These are phyloP conservation scores for Dactylorhiza incarnata DNA, from an alignment of 106 monocot species.

Conservation along the genomic window DNA sequence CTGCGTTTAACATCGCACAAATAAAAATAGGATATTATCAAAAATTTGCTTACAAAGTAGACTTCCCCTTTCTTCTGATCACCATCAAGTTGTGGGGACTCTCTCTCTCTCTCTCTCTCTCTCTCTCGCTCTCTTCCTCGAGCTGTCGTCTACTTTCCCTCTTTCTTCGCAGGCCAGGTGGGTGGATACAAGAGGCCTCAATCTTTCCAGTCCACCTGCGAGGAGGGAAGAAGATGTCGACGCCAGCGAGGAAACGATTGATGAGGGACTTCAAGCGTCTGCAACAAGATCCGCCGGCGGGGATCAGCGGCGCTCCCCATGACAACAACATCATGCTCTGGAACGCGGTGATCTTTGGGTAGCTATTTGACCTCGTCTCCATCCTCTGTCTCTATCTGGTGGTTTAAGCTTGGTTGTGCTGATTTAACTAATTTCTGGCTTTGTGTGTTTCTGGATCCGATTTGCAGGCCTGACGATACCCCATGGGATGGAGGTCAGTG, in stretches of 20 bases:
- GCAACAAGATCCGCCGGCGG: slow-evolving; percentile 74
- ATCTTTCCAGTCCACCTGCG: neutral
- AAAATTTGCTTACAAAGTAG: no score
- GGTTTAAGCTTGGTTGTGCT: neutral
- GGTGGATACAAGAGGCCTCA: neutral
- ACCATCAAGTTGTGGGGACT: no score
- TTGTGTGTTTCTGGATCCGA: neutral
- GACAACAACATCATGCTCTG: slow-evolving; percentile 84
- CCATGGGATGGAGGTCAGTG: slow-evolving; percentile 28
- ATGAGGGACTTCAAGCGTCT: slow-evolving; percentile 81
- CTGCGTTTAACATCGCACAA: no score
- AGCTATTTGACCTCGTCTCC: neutral
- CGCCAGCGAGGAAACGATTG: slow-evolving; percentile 69
- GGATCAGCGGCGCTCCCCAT: slow-evolving; percentile 73
- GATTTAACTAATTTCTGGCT: neutral
- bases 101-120: neutral
- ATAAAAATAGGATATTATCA: no score
- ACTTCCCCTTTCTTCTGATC: no score
- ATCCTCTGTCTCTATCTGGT: neutral
- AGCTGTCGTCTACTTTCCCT: neutral
- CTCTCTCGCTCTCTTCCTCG: neutral
- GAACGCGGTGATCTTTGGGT: slow-evolving; percentile 88
- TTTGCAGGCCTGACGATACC: slow-evolving; percentile 27
- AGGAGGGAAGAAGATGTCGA: slow-evolving; percentile 38
- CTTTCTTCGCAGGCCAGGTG: neutral